A percentile compares a stretch with the other conserved stretches of the same genome.
phyloP scores from a whole-genome alignment of 495 filamentous ascomycete species.

The Neurospora terricola region DNA sequence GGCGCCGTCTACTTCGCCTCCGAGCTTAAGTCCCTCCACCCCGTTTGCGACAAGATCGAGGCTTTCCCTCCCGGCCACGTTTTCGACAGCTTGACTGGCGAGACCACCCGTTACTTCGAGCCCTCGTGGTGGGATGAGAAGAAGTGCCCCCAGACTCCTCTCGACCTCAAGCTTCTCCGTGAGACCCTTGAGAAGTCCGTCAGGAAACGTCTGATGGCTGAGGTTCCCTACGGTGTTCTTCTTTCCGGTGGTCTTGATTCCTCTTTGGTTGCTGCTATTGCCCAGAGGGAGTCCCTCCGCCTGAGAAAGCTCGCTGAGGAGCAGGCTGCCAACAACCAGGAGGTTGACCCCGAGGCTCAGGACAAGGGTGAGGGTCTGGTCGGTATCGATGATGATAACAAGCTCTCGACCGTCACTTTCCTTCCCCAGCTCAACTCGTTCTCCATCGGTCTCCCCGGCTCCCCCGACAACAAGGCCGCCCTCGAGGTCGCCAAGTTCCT shows the following conservation, averaged over 20 bases:
- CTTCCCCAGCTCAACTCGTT: constrained; percentile 95
- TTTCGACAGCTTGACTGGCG: constrained; percentile 82
- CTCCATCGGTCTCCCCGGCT: constrained; percentile 86
- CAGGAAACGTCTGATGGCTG: constrained; percentile 94
- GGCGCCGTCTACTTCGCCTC: constrained; percentile 89
- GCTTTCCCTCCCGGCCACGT: constrained; percentile 91
- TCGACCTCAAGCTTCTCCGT: constrained; percentile 73
- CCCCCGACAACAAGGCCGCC: constrained; percentile 85
- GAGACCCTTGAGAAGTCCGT: constrained; percentile 81
- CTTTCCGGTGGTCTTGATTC: constrained; percentile 95
- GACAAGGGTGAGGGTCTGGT: constrained; percentile 61
- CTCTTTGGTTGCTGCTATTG: constrained; percentile 88
- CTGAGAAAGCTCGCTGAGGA: constrained; percentile 50
- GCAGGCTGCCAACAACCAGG: constrained; percentile 30
- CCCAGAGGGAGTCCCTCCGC: constrained; percentile 79
- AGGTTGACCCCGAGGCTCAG: constrained; percentile 32
- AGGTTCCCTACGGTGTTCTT: constrained; percentile 94
- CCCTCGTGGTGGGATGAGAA: constrained; percentile 86
- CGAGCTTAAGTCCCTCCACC: constrained; percentile 86
- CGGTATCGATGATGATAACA: constrained; percentile 85
- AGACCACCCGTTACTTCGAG: constrained; percentile 76
- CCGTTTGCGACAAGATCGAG: constrained; percentile 91
- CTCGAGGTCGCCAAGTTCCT: constrained; percentile 87
- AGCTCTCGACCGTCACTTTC: constrained; percentile 80
- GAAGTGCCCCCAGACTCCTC: constrained; percentile 63